A percentile compares a stretch with the other conserved stretches of the same genome.
phyloP scores from a whole-genome alignment of 2,329 filamentous ascomycete species.

The Monosporascus sp. region DNA sequence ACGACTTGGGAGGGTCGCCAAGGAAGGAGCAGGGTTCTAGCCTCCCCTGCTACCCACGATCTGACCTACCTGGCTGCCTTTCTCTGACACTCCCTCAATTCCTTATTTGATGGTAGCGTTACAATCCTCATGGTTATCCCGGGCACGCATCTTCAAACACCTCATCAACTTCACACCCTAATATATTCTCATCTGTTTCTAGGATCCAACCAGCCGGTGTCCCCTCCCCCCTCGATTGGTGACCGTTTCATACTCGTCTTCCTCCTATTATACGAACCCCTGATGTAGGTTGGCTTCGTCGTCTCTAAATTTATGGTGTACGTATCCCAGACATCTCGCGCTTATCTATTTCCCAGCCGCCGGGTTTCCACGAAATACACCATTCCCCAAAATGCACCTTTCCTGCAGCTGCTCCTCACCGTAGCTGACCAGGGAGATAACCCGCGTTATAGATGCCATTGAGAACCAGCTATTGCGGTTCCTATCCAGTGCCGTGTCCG shows the following conservation, averaged over 20 bases:
- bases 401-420: neutral
- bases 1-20: slow-evolving; percentile 18
- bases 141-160: slow-evolving; percentile 6
- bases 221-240: neutral
- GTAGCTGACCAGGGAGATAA: neutral
- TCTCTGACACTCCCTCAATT: slow-evolving; percentile 7
- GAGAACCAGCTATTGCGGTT: neutral
- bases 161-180: slow-evolving; percentile 1
- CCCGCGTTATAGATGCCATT: neutral
- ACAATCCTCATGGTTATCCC: slow-evolving; percentile 6
- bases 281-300: no score
- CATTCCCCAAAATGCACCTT: neutral
- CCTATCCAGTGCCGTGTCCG: neutral
- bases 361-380: neutral
- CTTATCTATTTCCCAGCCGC: slow-evolving; percentile 4
- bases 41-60: slow-evolving; percentile 11
- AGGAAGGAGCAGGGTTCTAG: slow-evolving; percentile 24
- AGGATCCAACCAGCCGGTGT: neutral
- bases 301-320: no score
- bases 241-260: no score
- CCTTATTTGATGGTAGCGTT: slow-evolving; percentile 3
- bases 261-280: no score
- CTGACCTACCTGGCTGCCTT: slow-evolving; percentile 1
- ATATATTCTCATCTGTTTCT: neutral
- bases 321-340: neutral